Base-by-base conservation (phyloP, 73 alveolate species). In the Paramecium sexaurelia region DNA sequence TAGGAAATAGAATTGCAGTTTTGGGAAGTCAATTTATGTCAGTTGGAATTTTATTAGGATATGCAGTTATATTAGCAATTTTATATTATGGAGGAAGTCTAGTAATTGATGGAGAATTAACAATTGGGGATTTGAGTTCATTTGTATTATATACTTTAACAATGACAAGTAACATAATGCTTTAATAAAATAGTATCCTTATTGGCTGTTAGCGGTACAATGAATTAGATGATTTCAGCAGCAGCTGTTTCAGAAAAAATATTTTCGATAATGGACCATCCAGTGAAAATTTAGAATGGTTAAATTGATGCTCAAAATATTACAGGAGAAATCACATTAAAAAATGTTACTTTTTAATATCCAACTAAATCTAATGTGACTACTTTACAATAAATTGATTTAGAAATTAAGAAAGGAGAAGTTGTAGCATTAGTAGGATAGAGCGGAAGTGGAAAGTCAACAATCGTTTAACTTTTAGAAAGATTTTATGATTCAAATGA, bases 391-490 rank as follows among this genome's bases (percentile, higher is more conserved):
- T 35, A 27, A 32, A 32, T 83, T 9, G 55, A 83, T 56, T 47
- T 83, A 35, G 84, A 83, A 5, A 83, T 83, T 33, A 55, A 83
- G 4, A 32, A 55, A 75, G 94, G 94, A 32, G 55, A 88, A n/a
- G 84, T 66, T 11, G 75, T 66, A 9, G 94, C 94, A 33, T 88
- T 88, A 1, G 92, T 88, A 17, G 99, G 99, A 15, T 95, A 97
- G 82, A 93, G 98, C 78, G 99, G 99, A 6, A 95, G 97, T 51
- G 99, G 99, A 9, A 98, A 98, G 92, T 92, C 98, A 36, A 96
- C 99, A 20, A 93, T 95, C 22, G 95, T 94, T 22, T 91, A 92
- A 92, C 91, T 98, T 35, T 92, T 98, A 40, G 92, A 90, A 84
- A 96, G 99, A 93, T 97, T 98, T 91, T 98, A 97, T 95, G 99